phyloP scores from a whole-genome alignment of 768 basidiomycete species.

The Hebeloma cylindrosporum region DNA sequence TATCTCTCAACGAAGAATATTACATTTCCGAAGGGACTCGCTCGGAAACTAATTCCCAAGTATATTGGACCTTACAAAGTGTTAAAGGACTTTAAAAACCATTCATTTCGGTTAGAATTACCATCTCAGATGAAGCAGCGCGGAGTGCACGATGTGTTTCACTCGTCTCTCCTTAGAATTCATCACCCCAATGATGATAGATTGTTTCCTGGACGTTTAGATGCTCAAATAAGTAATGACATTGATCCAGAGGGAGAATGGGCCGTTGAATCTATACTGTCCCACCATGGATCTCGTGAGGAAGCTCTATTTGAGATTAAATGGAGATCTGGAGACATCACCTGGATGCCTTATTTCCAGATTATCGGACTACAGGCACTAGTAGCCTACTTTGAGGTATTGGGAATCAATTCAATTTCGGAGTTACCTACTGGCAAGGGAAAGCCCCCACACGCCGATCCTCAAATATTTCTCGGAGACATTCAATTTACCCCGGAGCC shows the following conservation, averaged over 20 bases:
- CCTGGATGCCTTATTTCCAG: slow-evolving; percentile 30
- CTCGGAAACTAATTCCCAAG: slow-evolving; percentile 23
- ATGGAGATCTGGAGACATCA: slow-evolving; percentile 32
- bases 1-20: slow-evolving; percentile 25
- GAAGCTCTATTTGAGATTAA: slow-evolving; percentile 24
- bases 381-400: background rate
- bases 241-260: slow-evolving; percentile 24
- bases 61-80: slow-evolving; percentile 25
- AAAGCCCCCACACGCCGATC: background rate
- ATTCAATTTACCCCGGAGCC: no score
- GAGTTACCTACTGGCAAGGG: background rate
- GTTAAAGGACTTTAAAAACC: slow-evolving; percentile 15
- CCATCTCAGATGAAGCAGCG: slow-evolving; percentile 17
- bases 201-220: slow-evolving; percentile 33
- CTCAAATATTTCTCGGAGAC: no score
- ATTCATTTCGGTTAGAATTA: slow-evolving; percentile 16
- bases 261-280: slow-evolving; percentile 24
- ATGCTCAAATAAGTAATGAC: slow-evolving; percentile 18
- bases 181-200: slow-evolving; percentile 35
- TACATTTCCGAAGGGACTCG: slow-evolving; percentile 19
- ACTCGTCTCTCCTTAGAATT: slow-evolving; percentile 30
- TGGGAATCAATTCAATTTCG: background rate
- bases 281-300: slow-evolving; percentile 20
- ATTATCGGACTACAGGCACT: background rate
- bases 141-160: slow-evolving; percentile 24